A percentile compares a stretch with the other conserved stretches of the same genome.
Conservation (phyloP, 164 flowering plant genomes). For the Aristolochia fimbriata region DNA sequence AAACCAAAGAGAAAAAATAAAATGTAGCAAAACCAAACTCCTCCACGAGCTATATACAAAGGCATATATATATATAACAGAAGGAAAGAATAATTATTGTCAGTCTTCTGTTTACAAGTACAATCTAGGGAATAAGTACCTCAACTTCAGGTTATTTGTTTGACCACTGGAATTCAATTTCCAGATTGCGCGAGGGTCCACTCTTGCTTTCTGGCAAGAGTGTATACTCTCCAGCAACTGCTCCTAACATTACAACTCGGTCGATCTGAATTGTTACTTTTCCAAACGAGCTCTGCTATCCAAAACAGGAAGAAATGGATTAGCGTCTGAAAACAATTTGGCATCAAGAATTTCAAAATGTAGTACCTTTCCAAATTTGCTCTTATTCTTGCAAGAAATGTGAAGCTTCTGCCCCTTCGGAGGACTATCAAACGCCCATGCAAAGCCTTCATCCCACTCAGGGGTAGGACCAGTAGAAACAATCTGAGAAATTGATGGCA, state of each 20-base stretch:
- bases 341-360: neutral
- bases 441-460: conserved; percentile 89
- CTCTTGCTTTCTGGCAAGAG: conserved; percentile 86
- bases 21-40: too few species aligned
- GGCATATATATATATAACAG: too few species aligned
- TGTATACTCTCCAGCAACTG: conserved; percentile 87
- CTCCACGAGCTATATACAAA: too few species aligned
- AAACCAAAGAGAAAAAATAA: too few species aligned
- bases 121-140: too few species aligned
- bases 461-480: conserved; percentile 94
- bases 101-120: too few species aligned
- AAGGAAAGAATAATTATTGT: too few species aligned
- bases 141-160: conserved; percentile 32
- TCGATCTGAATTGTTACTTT: conserved; percentile 98
- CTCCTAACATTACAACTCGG: conserved; percentile 89
- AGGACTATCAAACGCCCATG: conserved; percentile 95
- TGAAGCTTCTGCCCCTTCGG: conserved; percentile 98
- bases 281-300: conserved; percentile 78
- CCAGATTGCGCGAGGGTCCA: conserved; percentile 73
- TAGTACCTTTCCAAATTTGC: conserved; percentile 98
- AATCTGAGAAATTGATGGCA: conserved; percentile 29
- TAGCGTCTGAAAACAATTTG: neutral
- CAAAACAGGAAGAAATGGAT: conserved; percentile 5
- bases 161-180: conserved; percentile 96
- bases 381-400: conserved; percentile 97